phyloP scores from a whole-genome alignment of 2,329 filamentous ascomycete species.

The Penicillium expansum region DNA sequence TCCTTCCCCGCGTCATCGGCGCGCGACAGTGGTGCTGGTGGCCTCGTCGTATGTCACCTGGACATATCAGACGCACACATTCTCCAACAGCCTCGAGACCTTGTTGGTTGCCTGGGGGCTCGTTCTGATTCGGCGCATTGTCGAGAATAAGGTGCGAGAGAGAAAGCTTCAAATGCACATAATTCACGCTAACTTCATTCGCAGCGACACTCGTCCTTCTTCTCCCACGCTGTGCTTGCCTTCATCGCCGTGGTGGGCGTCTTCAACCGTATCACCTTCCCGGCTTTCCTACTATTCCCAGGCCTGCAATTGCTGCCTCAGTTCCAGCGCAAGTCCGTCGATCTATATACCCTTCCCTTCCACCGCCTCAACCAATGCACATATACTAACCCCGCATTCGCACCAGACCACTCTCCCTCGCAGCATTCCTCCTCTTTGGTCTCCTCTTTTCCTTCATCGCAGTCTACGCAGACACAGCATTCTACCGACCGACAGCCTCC shows the following conservation, averaged over 20 bases:
- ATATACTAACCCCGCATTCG: conserved; percentile 8
- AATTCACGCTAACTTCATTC: not conserved
- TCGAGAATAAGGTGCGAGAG: conserved; percentile 65
- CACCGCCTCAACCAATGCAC: conserved; percentile 6
- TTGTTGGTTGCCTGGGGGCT: conserved; percentile 89
- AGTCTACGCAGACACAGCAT: conserved; percentile 78
- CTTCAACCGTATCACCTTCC: conserved; percentile 97
- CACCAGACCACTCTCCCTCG: conserved; percentile 56
- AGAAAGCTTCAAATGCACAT: not conserved
- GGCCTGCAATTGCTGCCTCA: conserved; percentile 79
- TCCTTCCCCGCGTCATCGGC: conserved; percentile 67
- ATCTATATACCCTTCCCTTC: not conserved
- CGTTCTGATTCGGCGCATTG: conserved; percentile 84
- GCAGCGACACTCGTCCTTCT: conserved; percentile 70
- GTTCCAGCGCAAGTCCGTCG: conserved; percentile 71
- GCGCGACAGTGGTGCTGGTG: conserved; percentile 75
- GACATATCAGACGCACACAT: conserved; percentile 98
- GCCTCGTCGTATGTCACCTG: conserved; percentile 98
- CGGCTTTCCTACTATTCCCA: conserved; percentile 84
- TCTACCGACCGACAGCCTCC: conserved; percentile 57
- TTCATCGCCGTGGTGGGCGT: conserved; percentile 79
- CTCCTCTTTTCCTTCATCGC: conserved; percentile 68
- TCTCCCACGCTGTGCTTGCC: conserved; percentile 74
- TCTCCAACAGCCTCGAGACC: conserved; percentile 96
- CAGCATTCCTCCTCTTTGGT: conserved; percentile 63